Conservation (phyloP, 371 early-diverging fungal genomes). For the Saksenaea oblongispora region DNA sequence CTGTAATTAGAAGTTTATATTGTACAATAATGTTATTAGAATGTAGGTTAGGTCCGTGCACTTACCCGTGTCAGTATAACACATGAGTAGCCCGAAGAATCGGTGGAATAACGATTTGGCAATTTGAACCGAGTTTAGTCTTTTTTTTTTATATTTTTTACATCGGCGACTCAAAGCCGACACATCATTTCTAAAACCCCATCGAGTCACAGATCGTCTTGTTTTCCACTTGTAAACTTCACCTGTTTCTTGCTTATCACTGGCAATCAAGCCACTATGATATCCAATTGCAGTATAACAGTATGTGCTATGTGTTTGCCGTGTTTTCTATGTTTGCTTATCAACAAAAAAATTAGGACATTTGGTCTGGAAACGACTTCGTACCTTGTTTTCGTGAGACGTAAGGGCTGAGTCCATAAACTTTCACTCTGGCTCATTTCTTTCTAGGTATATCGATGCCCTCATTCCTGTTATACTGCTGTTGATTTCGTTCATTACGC, state of each 20-base stretch:
- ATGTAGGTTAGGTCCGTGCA: not conserved
- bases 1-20: not conserved
- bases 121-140: not conserved
- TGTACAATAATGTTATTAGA: not conserved
- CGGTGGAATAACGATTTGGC: not conserved
- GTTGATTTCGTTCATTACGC: slow-evolving; percentile 1
- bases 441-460: slow-evolving; percentile 12
- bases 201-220: not conserved
- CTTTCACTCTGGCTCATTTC: not conserved
- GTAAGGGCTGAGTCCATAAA: slow-evolving; percentile 7
- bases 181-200: not conserved
- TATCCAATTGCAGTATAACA: slow-evolving; percentile 15
- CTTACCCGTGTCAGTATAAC: not conserved
- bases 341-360: slow-evolving; percentile 4
- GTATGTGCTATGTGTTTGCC: slow-evolving; percentile 4
- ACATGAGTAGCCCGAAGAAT: not conserved
- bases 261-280: not conserved
- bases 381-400: slow-evolving; percentile 28
- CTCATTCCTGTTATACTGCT: slow-evolving; percentile 12
- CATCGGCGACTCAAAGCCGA: not conserved
- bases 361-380: slow-evolving; percentile 27
- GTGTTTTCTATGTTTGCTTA: not conserved
- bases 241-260: not conserved
- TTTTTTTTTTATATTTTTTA: not conserved
- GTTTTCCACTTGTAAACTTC: not conserved